These are phyloP conservation scores for Arthroderma sp. DNA, from an alignment of 2,329 filamentous ascomycete species.

Conservation along the genomic window DNA sequence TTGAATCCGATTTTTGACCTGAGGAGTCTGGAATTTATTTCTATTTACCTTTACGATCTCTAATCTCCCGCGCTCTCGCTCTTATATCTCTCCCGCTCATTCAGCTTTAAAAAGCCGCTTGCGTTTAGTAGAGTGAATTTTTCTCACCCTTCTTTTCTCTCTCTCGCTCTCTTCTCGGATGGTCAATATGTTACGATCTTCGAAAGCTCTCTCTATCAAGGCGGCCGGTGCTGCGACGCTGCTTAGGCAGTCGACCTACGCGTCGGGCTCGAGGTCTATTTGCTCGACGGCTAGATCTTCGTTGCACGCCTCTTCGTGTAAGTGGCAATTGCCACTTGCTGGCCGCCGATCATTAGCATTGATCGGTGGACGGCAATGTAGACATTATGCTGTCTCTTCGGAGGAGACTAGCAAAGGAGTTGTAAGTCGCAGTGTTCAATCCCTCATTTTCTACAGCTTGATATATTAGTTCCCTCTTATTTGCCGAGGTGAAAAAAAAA, in stretches of 20 bases:
- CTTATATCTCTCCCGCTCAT: conserved; percentile 5
- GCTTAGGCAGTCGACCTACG: conserved; percentile 22
- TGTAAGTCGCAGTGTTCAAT: conserved; percentile 30
- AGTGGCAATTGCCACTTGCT: conserved; percentile 24
- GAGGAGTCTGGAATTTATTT: background rate
- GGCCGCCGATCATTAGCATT: conserved; percentile 32
- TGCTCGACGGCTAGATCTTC: conserved; percentile 4
- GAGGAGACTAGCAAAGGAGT: conserved; percentile 49
- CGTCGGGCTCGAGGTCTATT: conserved; percentile 13
- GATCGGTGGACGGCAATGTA: conserved; percentile 26
- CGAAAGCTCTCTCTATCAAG: conserved; percentile 22
- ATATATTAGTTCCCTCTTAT: conserved; percentile 1
- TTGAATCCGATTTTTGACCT: background rate
- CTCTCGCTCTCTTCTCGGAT: background rate
- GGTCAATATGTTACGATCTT: conserved; percentile 11
- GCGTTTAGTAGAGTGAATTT: no score
- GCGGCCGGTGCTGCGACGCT: conserved; percentile 26
- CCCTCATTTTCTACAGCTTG: conserved; percentile 3
- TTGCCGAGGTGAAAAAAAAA: background rate
- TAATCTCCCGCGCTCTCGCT: background rate
- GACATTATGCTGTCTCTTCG: conserved; percentile 46
- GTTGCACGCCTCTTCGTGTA: conserved; percentile 5
- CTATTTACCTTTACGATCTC: background rate
- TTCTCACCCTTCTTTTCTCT: no score
- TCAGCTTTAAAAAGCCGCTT: conserved; percentile 3